phyloP scores from a whole-genome alignment of 257 asterid genomes.

The Lycium barbarum region DNA sequence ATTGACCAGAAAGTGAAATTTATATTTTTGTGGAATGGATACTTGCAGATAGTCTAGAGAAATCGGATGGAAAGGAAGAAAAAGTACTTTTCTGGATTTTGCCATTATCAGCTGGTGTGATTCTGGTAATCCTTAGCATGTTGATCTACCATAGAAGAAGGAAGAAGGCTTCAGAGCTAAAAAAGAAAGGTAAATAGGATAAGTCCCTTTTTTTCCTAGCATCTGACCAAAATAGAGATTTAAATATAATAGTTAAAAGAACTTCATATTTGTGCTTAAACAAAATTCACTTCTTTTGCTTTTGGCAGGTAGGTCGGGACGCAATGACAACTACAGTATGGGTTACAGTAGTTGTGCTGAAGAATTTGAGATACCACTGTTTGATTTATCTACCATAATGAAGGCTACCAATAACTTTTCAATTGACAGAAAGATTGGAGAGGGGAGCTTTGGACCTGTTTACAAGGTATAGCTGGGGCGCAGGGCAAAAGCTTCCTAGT shows the following conservation, averaged over 20 bases:
- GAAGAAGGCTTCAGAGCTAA: background rate
- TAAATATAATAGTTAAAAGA: background rate
- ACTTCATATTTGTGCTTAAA: background rate
- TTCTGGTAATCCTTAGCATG: slow-evolving; percentile 27
- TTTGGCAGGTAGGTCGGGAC: slow-evolving; percentile 23
- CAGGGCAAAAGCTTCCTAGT: background rate
- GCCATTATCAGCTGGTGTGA: slow-evolving; percentile 13
- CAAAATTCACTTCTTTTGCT: background rate
- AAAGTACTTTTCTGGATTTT: background rate
- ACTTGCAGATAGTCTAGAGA: background rate
- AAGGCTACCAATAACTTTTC: slow-evolving; percentile 54
- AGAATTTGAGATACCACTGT: slow-evolving; percentile 49
- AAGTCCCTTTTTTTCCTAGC: background rate
- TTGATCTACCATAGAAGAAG: slow-evolving; percentile 12
- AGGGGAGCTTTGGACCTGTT: slow-evolving; percentile 69
- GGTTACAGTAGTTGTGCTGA: slow-evolving; percentile 2
- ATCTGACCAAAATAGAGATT: background rate
- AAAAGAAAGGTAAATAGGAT: slow-evolving; percentile 23
- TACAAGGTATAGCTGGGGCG: slow-evolving; percentile 47
- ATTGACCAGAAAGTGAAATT: background rate
- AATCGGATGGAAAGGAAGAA: background rate
- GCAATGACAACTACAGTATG: background rate
- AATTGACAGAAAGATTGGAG: slow-evolving; percentile 53
- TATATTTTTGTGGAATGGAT: background rate
- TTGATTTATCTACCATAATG: slow-evolving; percentile 42